Evolutionary conservation across 2,329 filamentous ascomycete species (phyloP).

Genomic region (Aspergillus ochraceoroseus): DNA sequence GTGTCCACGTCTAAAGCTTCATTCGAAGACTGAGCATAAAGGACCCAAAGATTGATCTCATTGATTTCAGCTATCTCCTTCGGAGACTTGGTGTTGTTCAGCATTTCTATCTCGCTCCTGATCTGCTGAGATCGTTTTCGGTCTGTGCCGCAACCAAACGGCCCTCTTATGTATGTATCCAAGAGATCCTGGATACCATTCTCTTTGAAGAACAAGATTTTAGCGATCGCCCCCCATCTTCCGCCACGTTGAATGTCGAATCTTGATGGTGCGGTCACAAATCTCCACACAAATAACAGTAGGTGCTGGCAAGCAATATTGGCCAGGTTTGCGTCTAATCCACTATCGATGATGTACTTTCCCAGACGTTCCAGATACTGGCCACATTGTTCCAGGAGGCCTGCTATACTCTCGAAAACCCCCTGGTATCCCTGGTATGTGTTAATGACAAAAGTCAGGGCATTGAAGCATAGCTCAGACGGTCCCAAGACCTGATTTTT

Average conservation of each 20-base stretch:
- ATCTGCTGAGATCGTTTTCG: slow-evolving; percentile 25
- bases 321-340: slow-evolving; percentile 18
- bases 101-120: slow-evolving; percentile 21
- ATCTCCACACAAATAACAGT: slow-evolving; percentile 22
- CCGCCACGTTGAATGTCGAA: slow-evolving; percentile 15
- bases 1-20: neutral
- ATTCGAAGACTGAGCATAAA: slow-evolving; percentile 11
- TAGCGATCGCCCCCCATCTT: slow-evolving; percentile 16
- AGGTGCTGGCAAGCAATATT: slow-evolving; percentile 21
- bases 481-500: slow-evolving; percentile 19
- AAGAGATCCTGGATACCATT: slow-evolving; percentile 20
- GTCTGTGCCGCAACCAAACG: slow-evolving; percentile 17
- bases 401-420: slow-evolving; percentile 20
- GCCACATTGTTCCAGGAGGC: slow-evolving; percentile 17
- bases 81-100: slow-evolving; percentile 21
- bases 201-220: slow-evolving; percentile 20
- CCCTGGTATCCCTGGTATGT: slow-evolving; percentile 22
- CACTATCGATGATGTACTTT: slow-evolving; percentile 19
- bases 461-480: slow-evolving; percentile 22
- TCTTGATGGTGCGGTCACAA: slow-evolving; percentile 17
- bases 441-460: slow-evolving; percentile 20
- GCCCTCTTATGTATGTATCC: slow-evolving; percentile 17
- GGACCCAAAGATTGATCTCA: slow-evolving; percentile 27
- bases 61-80: slow-evolving; percentile 30
- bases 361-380: slow-evolving; percentile 17